A percentile compares a stretch with the other conserved stretches of the same genome.
These are phyloP conservation scores for Thraustotheca clavata DNA, from an alignment of 352 stramenopile genomes.

Conservation along the genomic window DNA sequence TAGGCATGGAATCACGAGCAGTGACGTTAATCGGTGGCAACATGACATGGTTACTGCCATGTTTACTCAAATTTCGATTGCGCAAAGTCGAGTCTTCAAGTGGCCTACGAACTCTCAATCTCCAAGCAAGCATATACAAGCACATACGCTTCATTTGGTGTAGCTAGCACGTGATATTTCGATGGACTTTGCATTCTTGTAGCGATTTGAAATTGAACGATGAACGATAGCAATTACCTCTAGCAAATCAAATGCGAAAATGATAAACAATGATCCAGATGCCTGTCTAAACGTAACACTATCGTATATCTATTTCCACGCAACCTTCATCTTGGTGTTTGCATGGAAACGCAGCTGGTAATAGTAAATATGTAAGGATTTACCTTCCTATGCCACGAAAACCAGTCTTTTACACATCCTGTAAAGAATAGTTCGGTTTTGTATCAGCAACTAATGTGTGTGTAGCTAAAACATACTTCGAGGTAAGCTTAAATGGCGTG, in stretches of 20 bases:
- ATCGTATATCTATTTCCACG: neutral
- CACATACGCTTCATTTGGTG: neutral
- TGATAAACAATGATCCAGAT: conserved; percentile 1
- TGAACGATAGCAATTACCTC: too few relatives aligned
- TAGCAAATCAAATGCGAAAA: conserved; percentile 7
- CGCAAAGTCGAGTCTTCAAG: neutral
- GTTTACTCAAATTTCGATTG: neutral
- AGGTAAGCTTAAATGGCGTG: neutral
- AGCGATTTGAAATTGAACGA: too few relatives aligned
- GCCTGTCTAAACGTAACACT: neutral
- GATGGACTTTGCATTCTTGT: neutral
- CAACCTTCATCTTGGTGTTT: neutral
- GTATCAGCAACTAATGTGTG: too few relatives aligned
- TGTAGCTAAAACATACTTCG: too few relatives aligned
- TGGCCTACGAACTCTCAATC: too few relatives aligned
- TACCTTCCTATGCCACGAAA: too few relatives aligned
- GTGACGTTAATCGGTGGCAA: conserved; percentile 2
- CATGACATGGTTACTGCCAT: neutral
- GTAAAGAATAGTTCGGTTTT: too few relatives aligned
- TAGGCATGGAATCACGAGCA: neutral
- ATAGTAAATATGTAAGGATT: too few relatives aligned
- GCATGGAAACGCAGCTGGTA: too few relatives aligned
- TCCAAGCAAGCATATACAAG: neutral
- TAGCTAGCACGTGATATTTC: conserved; percentile 3
- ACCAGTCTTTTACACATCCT: too few relatives aligned